These are phyloP conservation scores for Candida adriatica DNA, from an alignment of 805 yeast genomes.

Conservation along the genomic window DNA sequence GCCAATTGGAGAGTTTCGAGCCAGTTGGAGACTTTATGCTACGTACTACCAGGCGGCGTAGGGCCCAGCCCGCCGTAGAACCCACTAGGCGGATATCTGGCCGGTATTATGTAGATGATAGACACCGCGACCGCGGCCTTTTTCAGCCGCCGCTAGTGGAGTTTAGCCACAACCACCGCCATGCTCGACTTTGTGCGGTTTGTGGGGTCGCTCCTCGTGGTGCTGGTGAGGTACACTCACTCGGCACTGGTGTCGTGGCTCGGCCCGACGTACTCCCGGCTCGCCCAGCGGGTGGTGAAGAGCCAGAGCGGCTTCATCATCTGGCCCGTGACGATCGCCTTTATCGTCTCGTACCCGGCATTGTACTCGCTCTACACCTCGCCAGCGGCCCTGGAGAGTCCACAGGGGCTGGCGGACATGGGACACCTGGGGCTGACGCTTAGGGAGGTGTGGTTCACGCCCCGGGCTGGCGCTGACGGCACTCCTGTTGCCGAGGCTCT, in stretches of 20 bases:
- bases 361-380: slow-evolving; percentile 31
- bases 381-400: slow-evolving; percentile 15
- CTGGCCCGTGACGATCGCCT: slow-evolving; percentile 40
- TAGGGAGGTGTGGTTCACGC: slow-evolving; percentile 4
- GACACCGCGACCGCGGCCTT: too few species aligned
- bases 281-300: slow-evolving; percentile 26
- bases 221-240: slow-evolving; percentile 13
- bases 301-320: slow-evolving; percentile 38
- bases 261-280: slow-evolving; percentile 16
- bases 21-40: too few species aligned
- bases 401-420: slow-evolving; percentile 17
- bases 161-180: too few species aligned
- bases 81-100: too few species aligned
- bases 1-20: too few species aligned
- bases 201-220: slow-evolving; percentile 14
- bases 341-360: slow-evolving; percentile 44
- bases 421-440: too few species aligned
- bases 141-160: too few species aligned
- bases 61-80: too few species aligned
- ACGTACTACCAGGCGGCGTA: too few species aligned
- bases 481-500: too few species aligned
- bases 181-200: slow-evolving; percentile 21
- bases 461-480: slow-evolving; percentile 20
- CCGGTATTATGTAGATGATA: too few species aligned
- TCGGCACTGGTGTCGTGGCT: slow-evolving; percentile 9